A percentile compares a stretch with the other conserved stretches of the same genome.
Conservation (phyloP, 305 asterid species). For the Fraxinus baroniana region DNA sequence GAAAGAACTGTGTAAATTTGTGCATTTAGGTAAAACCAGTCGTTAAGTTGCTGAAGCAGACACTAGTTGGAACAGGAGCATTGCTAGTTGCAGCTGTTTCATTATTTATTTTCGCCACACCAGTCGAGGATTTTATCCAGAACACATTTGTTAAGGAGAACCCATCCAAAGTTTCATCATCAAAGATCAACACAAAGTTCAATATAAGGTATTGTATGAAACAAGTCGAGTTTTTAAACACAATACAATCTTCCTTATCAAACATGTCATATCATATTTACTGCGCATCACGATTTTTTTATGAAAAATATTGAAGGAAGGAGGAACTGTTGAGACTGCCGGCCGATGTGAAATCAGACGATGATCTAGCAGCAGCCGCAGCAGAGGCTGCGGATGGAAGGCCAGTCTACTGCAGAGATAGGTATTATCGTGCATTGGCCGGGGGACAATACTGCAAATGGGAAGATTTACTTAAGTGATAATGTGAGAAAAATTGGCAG, state of each 20-base stretch:
- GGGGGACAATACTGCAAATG: conserved; percentile 78
- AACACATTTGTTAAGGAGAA: conserved; percentile 36
- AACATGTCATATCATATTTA: neutral
- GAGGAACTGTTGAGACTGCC: conserved; percentile 80
- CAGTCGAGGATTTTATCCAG: conserved; percentile 72
- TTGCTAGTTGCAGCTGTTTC: conserved; percentile 69
- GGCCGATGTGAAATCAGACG: conserved; percentile 57
- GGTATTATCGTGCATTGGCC: conserved; percentile 67
- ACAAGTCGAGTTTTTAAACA: conserved; percentile 10
- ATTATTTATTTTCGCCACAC: conserved; percentile 71
- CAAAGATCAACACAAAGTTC: conserved; percentile 43
- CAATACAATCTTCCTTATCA: neutral
- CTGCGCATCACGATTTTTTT: neutral
- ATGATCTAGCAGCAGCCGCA: conserved; percentile 84
- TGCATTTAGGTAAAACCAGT: conserved; percentile 80
- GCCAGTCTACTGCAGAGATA: conserved; percentile 72
- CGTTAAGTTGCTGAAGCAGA: conserved; percentile 83
- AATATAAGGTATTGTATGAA: conserved; percentile 49
- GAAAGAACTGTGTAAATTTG: conserved; percentile 18
- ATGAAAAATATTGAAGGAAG: conserved; percentile 43
- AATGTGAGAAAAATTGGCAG: neutral
- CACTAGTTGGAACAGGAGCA: conserved; percentile 84
- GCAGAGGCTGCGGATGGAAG: conserved; percentile 95
- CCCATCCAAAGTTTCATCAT: conserved; percentile 40
- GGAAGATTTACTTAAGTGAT: conserved; percentile 59